Evolutionary conservation across 371 early-diverging fungal genomes (phyloP).

Genomic region (Coelomomyces lativittatus): DNA sequence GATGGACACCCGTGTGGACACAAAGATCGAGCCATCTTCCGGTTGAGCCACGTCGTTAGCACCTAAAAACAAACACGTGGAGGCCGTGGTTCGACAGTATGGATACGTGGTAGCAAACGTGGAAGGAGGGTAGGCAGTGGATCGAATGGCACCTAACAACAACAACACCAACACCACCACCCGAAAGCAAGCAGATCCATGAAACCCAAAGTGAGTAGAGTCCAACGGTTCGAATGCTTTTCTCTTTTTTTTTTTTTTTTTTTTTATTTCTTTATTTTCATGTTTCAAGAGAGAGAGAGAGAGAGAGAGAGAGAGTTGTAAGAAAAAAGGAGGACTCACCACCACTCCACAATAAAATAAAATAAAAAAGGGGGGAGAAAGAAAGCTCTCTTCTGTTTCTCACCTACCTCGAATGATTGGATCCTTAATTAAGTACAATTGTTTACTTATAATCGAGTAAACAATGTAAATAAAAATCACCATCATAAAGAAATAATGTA

Average conservation of each 20-base stretch:
- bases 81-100: slow-evolving; percentile 3
- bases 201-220: too few relatives aligned
- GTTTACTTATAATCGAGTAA: slow-evolving; percentile 6
- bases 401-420: background rate
- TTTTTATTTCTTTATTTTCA: too few relatives aligned
- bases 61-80: slow-evolving; percentile 5
- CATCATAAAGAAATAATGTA: slow-evolving; percentile 5
- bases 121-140: slow-evolving; percentile 1
- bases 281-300: background rate
- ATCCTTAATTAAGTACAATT: slow-evolving; percentile 6
- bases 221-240: too few relatives aligned
- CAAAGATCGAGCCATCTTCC: slow-evolving; percentile 7
- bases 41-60: slow-evolving; percentile 5
- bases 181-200: background rate
- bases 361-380: background rate
- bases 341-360: background rate
- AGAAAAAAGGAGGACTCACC: background rate
- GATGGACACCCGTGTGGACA: slow-evolving; percentile 9
- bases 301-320: background rate
- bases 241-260: too few relatives aligned
- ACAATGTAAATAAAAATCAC: slow-evolving; percentile 11
- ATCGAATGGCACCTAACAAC: slow-evolving; percentile 3
- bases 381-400: background rate
- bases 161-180: too few relatives aligned
- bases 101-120: background rate